A percentile compares a stretch with the other conserved stretches of the same genome.
Conservation (phyloP, 345 rosid genomes). For the Heritiera fomes region DNA sequence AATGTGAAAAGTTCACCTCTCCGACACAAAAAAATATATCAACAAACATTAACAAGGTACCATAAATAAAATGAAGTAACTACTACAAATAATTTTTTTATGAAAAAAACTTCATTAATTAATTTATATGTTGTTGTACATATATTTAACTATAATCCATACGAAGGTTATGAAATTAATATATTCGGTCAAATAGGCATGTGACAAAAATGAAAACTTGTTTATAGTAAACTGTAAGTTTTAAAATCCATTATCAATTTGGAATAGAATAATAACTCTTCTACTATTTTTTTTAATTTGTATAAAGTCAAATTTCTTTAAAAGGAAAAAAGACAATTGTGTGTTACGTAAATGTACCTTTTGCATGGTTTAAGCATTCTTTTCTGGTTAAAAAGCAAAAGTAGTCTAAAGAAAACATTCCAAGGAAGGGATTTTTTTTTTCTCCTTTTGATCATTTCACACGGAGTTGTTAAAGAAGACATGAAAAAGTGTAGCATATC, state of each 20-base stretch:
- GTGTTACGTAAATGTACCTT: neutral
- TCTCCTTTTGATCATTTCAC: neutral
- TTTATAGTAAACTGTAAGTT: neutral
- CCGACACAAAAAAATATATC: no score
- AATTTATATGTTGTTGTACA: no score
- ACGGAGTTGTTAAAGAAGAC: neutral
- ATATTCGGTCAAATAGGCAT: neutral
- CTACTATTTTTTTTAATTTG: neutral
- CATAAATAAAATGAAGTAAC: no score
- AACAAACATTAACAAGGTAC: no score
- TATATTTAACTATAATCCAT: no score
- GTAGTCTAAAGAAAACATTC: constrained; percentile 5
- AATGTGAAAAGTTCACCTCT: no score
- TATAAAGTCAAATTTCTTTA: neutral
- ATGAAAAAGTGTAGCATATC: neutral
- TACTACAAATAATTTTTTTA: no score
- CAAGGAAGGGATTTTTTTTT: constrained; percentile 15
- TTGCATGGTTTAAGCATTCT: neutral
- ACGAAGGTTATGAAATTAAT: neutral
- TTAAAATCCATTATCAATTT: neutral
- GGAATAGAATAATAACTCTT: neutral
- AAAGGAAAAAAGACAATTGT: neutral
- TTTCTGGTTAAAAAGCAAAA: neutral
- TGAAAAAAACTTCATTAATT: no score
- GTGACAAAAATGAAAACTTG: neutral